A percentile compares a stretch with the other conserved stretches of the same genome.
phyloP scores from a whole-genome alignment of 768 basidiomycete genomes.

The Boletus rubropictus region DNA sequence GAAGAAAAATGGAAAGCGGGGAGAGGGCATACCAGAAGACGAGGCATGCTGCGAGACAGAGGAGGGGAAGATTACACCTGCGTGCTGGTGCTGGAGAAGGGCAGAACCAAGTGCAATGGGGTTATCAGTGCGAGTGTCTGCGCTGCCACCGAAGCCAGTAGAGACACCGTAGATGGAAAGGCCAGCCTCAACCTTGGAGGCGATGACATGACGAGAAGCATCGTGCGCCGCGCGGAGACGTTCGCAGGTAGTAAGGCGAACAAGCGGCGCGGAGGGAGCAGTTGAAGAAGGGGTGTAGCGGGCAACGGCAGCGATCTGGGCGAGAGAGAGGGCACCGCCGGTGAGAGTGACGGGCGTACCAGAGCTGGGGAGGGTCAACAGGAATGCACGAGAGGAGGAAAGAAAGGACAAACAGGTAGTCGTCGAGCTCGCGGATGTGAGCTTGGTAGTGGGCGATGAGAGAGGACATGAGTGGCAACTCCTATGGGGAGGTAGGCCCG shows the following conservation, averaged over 20 bases:
- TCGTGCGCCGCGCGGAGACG: conserved; percentile 46
- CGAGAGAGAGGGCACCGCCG: conserved; percentile 66
- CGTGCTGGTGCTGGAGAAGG: conserved; percentile 81
- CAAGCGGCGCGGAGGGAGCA: conserved; percentile 15
- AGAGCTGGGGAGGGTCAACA: conserved; percentile 35
- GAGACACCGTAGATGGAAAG: conserved; percentile 80
- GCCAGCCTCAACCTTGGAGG: conserved; percentile 59
- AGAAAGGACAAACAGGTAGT: conserved; percentile 48
- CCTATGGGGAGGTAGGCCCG: not conserved
- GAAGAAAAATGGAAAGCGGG: no score
- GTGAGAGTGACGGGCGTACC: conserved; percentile 62
- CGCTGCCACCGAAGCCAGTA: conserved; percentile 83
- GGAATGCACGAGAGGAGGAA: not conserved
- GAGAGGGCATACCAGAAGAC: conserved; percentile 1
- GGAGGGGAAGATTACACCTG: conserved; percentile 61
- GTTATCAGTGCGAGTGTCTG: conserved; percentile 76
- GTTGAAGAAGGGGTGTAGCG: conserved; percentile 45
- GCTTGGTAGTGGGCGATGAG: conserved; percentile 54
- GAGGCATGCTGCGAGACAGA: conserved; percentile 23
- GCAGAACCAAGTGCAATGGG: conserved; percentile 69
- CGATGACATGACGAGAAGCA: conserved; percentile 60
- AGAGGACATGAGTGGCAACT: conserved; percentile 15
- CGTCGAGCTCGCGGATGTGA: conserved; percentile 56
- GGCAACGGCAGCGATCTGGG: conserved; percentile 72
- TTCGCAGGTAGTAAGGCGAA: conserved; percentile 18